Evolutionary conservation across 176 grass and related monocot species (phyloP), one percentile per base, ranked within the genome.

Genomic region (Oryza officinalis): DNA sequence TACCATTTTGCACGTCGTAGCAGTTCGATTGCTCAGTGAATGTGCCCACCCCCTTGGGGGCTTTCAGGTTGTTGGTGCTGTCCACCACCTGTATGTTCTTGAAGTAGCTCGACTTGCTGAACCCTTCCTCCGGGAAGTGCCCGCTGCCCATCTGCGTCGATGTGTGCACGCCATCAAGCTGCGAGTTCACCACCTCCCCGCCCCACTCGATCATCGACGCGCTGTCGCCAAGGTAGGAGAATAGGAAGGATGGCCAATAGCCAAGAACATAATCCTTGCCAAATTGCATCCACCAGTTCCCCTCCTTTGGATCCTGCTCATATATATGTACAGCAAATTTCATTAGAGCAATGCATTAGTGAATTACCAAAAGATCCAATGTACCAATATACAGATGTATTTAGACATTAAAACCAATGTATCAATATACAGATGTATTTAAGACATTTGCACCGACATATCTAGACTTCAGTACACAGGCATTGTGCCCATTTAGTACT

Each of bases 211-310:
- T 87, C 91, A 94, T 93, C 0, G 93, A 94, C 0, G 96, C 96
- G 18, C 93, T 92, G 72, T 98, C 87, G 0, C 89, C 89, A 6
- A 98, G 87, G 80, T 95, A 90, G 8, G 93, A 93, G 83, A 98
- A 98, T 3, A 98, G 83, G 64, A 93, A 95, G n/a, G 96, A 89
- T 0, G 96, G 96, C 96, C 96, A 98, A 87, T 98, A 98, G 1
- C 96, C 96, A 0, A 98, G 46, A 43, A 95, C 89, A 35, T 95
- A 90, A n/a, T 87, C 89, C 68, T 87, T 98, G 80, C 91, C 93
- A 18, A 93, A 98, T 57, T 98, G 91, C 91, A 98, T 92, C 96
- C 96, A 98, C 96, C 96, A 95, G 46, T 98, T 88, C n/a, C 96
- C 96, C 66, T 93, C 87, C 52, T 93, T 98, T 30, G 87, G 96